Evolutionary conservation across 129 eudicot species (phyloP), one percentile per base, ranked within the genome.

Genomic region (Centrapalus pauciflorus): DNA sequence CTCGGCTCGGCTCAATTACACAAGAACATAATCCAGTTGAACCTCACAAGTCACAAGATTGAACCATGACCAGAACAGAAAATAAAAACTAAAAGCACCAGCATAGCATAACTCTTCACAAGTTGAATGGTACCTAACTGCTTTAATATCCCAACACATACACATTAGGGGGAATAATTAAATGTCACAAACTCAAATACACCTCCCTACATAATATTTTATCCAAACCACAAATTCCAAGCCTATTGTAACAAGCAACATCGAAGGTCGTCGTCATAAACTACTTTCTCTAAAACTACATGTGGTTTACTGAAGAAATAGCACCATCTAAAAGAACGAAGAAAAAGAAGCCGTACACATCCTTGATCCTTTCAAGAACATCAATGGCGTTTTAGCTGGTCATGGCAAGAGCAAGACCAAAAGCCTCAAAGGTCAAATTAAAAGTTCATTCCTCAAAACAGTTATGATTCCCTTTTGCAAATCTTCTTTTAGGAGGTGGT

Each of bases 141-240:
- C n/a, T n/a, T n/a, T n/a, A n/a, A n/a, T 17, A 34, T 20, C 27
- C 0, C 7, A 33, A 60, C 35, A 27, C 61, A 32, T 27, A 60
- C n/a, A 20, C 7, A 37, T 26, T 25, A 23, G 3, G 12, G 19
- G 7, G 7, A 34, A 34, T 5, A 21, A 16, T 13, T 2, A 30
- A 48, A 24, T 19, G 6, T 64, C 55, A 43, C 49, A 49, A 66
- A 13, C 10, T 64, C 10, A 26, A 66, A 30, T 49, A 13, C n/a
- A n/a, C n/a, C n/a, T 49, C 32, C 34, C 61, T 51, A 50, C 23
- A 48, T 30, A 35, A 50, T n/a, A 48, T 8, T 29, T 12, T 14
- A 51, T 21, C 61, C 72, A 23, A 66, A 50, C 60, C 71, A 66
- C 60, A 66, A 66, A 49, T 48, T 66, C 13, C 48, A 60, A 60